Conservation (phyloP, 176 grass and related monocot species). For the Zoysia pacifica region DNA sequence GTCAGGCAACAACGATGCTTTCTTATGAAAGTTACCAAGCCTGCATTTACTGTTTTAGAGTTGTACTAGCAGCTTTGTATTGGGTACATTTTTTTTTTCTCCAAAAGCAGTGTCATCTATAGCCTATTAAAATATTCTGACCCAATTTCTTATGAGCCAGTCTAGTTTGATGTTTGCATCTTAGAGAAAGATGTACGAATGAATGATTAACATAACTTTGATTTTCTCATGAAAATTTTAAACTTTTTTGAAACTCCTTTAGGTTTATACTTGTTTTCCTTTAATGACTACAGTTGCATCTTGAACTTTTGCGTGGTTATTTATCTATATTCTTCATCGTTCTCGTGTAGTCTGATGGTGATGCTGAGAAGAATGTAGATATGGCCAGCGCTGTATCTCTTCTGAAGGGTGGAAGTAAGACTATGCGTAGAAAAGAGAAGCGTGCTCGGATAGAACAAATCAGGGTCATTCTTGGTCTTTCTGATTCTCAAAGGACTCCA, state of each 20-base stretch:
- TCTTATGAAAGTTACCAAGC: not conserved
- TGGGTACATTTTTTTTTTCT: not conserved
- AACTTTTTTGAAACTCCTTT: not conserved
- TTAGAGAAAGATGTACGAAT: not conserved
- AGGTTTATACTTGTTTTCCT: slow-evolving; percentile 13
- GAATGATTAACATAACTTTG: not conserved
- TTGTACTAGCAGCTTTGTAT: slow-evolving; percentile 1
- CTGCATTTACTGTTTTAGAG: not conserved
- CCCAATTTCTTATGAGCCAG: slow-evolving; percentile 2
- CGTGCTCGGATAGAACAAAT: slow-evolving; percentile 96
- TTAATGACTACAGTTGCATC: not conserved
- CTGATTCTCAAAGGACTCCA: slow-evolving; percentile 97
- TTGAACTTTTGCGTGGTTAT: slow-evolving; percentile 30
- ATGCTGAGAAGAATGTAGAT: slow-evolving; percentile 59
- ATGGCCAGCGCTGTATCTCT: slow-evolving; percentile 75
- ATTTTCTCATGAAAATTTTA: not conserved
- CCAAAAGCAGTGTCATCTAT: not conserved
- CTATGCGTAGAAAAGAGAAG: slow-evolving; percentile 94
- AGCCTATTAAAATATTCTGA: not conserved
- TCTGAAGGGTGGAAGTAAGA: slow-evolving; percentile 81
- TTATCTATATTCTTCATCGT: slow-evolving; percentile 27
- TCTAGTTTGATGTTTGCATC: not conserved
- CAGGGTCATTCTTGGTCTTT: slow-evolving; percentile 92
- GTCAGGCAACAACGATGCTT: not conserved
- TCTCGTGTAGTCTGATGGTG: slow-evolving; percentile 52